These are phyloP conservation scores for Moesziomyces sp. DNA, from an alignment of 1,284 basidiomycete species.

Conservation along the genomic window DNA sequence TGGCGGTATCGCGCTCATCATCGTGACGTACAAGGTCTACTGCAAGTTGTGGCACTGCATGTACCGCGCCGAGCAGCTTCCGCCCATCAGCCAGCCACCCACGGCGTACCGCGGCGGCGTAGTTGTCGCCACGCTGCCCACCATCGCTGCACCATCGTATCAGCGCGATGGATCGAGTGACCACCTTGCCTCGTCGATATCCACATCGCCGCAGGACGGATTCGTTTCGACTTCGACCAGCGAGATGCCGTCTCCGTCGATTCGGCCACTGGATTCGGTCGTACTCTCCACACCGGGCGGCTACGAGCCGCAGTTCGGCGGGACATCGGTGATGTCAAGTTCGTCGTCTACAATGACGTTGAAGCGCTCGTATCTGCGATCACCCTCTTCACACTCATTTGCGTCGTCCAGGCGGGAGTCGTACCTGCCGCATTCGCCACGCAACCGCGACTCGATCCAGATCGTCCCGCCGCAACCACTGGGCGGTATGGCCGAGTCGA, in stretches of 20 bases:
- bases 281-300: constrained; percentile 29
- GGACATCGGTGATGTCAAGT: constrained; percentile 35
- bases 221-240: constrained; percentile 28
- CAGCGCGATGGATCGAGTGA: constrained; percentile 14
- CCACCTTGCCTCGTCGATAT: constrained; percentile 9
- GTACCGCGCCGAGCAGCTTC: constrained; percentile 28
- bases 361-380: constrained; percentile 48
- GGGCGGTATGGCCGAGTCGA: constrained; percentile 7
- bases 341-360: constrained; percentile 54
- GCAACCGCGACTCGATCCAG: constrained; percentile 57
- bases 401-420: constrained; percentile 39
- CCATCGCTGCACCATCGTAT: constrained; percentile 2
- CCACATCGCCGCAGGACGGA: constrained; percentile 19
- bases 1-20: constrained; percentile 41
- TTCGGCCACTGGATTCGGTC: constrained; percentile 23
- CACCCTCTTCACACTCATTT: constrained; percentile 28
- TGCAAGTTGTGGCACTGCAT: constrained; percentile 45
- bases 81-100: constrained; percentile 47
- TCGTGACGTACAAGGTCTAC: constrained; percentile 49
- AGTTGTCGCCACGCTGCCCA: constrained; percentile 18
- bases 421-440: constrained; percentile 58
- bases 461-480: constrained; percentile 61
- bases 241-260: constrained; percentile 34
- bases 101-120: constrained; percentile 41
- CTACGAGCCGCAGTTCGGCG: constrained; percentile 37